Evolutionary conservation across 148 eudicot species (phyloP), one percentile per base, ranked within the genome.

Genomic region (Camellia japonica): DNA sequence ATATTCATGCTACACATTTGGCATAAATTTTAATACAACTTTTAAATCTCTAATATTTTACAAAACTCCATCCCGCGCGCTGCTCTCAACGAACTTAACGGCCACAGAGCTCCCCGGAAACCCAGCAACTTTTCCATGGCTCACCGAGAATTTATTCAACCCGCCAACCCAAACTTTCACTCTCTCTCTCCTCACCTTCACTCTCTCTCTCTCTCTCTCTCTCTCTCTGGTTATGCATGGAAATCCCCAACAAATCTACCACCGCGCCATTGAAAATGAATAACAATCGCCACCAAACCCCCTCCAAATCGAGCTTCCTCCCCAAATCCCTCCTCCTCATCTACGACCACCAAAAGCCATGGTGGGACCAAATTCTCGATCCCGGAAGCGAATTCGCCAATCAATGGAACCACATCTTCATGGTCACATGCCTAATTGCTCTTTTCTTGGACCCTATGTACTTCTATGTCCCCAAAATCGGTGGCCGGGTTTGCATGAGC

Each of bases 361-460:
- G 90, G 93, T 89, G 90, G 90, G 11, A 71, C 1, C 85, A 88
- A 65, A 90, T 93, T 52, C 88, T 89, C 47, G 90, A 91, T 43
- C 98, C 98, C 1, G 85, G 87, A 1, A 85, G 95, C 77, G 85
- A 86, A 3, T 81, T 91, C 62, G 89, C 90, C 6, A 80, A 81
- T 61, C 72, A 79, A 80, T 95, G 98, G 98, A 93, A 95, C 83
- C 86, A 88, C 74, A 72, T 95, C 51, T 95, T 95, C 84, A 71
- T 95, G 18, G 77, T 90, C n/a, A 80, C 91, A 51, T 89, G 91
- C 70, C 73, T 95, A 13, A 10, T 85, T 18, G 91, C 94, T 7
- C 94, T 95, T 14, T 95, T 93, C 84, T 75, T 95, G 7, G 98
- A 95, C 68, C 98, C 98, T 0, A 77, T 93, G 42, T 95, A 91